Evolutionary conservation across 1,139 yeast genomes (phyloP).

Genomic region (Lodderomyces margitis): DNA sequence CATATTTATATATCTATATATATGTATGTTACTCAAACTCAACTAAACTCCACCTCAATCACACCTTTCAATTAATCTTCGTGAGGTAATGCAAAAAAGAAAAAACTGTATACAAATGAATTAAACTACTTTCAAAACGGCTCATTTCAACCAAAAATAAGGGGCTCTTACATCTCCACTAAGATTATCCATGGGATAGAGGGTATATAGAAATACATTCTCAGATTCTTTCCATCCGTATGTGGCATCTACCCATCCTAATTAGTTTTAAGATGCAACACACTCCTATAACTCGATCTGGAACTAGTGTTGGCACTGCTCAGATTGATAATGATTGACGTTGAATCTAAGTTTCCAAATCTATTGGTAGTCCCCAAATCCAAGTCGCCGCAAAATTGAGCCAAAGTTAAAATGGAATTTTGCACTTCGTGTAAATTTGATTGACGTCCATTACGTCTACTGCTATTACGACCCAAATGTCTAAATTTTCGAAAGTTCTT

Average conservation of each 20-base stretch:
- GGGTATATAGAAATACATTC: too few species aligned
- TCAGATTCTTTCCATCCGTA: too few species aligned
- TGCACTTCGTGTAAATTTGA: conserved; percentile 24
- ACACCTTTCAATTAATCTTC: too few species aligned
- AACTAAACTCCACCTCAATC: too few species aligned
- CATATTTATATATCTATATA: background rate
- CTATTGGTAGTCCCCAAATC: conserved; percentile 14
- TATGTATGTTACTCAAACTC: background rate
- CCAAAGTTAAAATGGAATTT: conserved; percentile 21
- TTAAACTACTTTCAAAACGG: background rate
- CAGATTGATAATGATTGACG: conserved; percentile 12
- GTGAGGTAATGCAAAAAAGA: background rate
- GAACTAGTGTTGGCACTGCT: conserved; percentile 14
- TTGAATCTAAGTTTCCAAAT: conserved; percentile 15
- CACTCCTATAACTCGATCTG: conserved; percentile 14
- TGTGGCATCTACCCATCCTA: background rate
- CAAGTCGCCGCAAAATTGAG: conserved; percentile 22
- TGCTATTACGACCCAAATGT: conserved; percentile 12
- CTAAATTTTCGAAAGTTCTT: conserved; percentile 12
- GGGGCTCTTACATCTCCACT: too few species aligned
- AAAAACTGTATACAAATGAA: background rate
- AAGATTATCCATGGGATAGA: too few species aligned
- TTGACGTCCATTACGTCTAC: conserved; percentile 19
- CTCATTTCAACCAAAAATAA: background rate
- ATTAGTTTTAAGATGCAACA: conserved; percentile 6